Conservation (phyloP, 2,329 filamentous ascomycete genomes). For the Diaporthe destruens region DNA sequence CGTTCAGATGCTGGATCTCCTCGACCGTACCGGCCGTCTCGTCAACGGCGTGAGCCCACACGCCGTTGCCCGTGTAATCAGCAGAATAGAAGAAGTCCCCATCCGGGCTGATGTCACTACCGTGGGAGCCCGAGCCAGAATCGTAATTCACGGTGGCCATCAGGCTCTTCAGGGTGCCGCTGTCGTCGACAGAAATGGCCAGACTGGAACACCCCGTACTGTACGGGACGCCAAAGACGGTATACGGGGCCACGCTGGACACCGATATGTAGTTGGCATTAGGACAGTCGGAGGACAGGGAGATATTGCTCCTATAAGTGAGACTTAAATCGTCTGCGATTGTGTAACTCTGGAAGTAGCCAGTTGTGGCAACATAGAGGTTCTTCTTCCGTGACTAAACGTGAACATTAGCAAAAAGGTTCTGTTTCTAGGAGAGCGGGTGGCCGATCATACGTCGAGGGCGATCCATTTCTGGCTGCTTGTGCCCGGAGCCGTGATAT, state of each 20-base stretch:
- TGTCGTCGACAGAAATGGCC: slow-evolving; percentile 45
- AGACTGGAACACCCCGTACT: slow-evolving; percentile 43
- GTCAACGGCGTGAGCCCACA: slow-evolving; percentile 49
- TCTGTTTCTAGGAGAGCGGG: neutral
- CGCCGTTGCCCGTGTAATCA: slow-evolving; percentile 49
- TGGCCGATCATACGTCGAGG: slow-evolving; percentile 43
- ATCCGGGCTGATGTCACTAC: slow-evolving; percentile 44
- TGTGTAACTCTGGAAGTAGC: slow-evolving; percentile 43
- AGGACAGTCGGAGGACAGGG: slow-evolving; percentile 38
- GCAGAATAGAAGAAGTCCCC: slow-evolving; percentile 49
- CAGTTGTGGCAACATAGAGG: slow-evolving; percentile 43
- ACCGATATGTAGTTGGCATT: slow-evolving; percentile 44
- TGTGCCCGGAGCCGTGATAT: slow-evolving; percentile 42
- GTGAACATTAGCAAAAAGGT: slow-evolving; percentile 32
- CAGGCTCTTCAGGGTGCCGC: slow-evolving; percentile 39
- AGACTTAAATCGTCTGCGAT: slow-evolving; percentile 41
- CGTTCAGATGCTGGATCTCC: slow-evolving; percentile 43
- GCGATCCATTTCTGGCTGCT: slow-evolving; percentile 44
- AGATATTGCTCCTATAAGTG: slow-evolving; percentile 42
- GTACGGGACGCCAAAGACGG: slow-evolving; percentile 45
- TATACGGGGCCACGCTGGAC: slow-evolving; percentile 41
- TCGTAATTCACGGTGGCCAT: slow-evolving; percentile 44
- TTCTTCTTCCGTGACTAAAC: slow-evolving; percentile 33
- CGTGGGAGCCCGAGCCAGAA: slow-evolving; percentile 47
- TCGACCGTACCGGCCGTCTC: slow-evolving; percentile 42